A percentile compares a stretch with the other conserved stretches of the same genome.
These are phyloP conservation scores for Coix lacrymajobi DNA, from an alignment of 176 grass and related monocot genomes.

Conservation along the genomic window DNA sequence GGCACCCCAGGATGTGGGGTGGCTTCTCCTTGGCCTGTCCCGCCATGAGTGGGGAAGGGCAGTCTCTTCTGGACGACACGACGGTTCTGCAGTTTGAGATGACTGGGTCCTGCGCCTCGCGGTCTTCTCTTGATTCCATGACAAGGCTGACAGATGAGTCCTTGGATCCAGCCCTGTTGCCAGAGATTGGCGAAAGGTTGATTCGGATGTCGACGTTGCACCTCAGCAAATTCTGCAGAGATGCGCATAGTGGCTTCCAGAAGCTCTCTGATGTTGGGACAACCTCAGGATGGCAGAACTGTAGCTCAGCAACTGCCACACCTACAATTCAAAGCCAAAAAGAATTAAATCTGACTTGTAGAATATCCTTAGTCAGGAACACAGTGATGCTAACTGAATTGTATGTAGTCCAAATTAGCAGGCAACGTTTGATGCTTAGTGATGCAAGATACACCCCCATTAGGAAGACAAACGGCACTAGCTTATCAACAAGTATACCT, in stretches of 20 bases:
- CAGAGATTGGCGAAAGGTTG: constrained; percentile 36
- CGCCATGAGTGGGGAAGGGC: not conserved
- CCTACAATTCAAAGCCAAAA: constrained; percentile 33
- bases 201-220: constrained; percentile 75
- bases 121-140: constrained; percentile 44
- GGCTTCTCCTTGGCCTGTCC: constrained; percentile 33
- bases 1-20: constrained; percentile 29
- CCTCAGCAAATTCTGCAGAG: constrained; percentile 67
- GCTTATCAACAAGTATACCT: constrained; percentile 1
- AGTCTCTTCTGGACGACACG: constrained; percentile 32
- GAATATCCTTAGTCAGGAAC: not conserved
- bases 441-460: not conserved
- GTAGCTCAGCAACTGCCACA: constrained; percentile 60
- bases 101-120: not conserved
- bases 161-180: constrained; percentile 15
- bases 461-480: constrained; percentile 5
- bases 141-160: constrained; percentile 43
- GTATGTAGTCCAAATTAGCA: not conserved
- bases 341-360: not conserved
- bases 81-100: constrained; percentile 27
- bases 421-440: not conserved
- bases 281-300: constrained; percentile 51
- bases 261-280: constrained; percentile 52
- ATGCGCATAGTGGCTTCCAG: constrained; percentile 53
- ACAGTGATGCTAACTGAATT: not conserved